A percentile compares a stretch with the other conserved stretches of the same genome.
Evolutionary conservation across 1,139 yeast species (phyloP).

Genomic region (Yamadazyma dendronema): DNA sequence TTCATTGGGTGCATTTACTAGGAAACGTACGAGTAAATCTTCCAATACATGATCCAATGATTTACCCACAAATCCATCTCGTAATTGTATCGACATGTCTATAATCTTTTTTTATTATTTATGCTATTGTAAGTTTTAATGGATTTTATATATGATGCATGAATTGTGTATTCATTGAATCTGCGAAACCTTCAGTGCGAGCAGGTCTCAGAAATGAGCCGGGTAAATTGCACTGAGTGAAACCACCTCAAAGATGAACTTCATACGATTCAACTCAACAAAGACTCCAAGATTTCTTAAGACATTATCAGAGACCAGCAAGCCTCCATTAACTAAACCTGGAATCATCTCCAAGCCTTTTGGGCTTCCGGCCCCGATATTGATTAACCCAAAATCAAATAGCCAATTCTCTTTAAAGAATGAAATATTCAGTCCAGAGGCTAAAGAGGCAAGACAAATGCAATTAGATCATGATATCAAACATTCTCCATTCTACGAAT

Average conservation of each 20-base stretch:
- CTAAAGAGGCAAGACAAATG: constrained; percentile 52
- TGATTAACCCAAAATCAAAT: constrained; percentile 24
- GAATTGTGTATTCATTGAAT: neutral
- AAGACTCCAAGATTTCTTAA: constrained; percentile 26
- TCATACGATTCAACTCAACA: constrained; percentile 11
- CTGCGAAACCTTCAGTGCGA: neutral
- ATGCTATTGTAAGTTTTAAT: constrained; percentile 2
- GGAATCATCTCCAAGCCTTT: constrained; percentile 35
- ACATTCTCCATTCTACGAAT: constrained; percentile 84
- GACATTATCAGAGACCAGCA: constrained; percentile 27
- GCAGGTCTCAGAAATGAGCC: constrained; percentile 1
- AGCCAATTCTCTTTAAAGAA: constrained; percentile 22
- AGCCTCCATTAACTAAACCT: constrained; percentile 30
- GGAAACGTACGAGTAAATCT: constrained; percentile 84
- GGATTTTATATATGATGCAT: constrained; percentile 3
- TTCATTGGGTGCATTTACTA: constrained; percentile 88
- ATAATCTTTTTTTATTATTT: constrained; percentile 1
- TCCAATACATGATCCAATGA: constrained; percentile 78
- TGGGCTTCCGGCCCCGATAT: constrained; percentile 35
- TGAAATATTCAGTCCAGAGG: constrained; percentile 36
- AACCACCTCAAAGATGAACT: constrained; percentile 4
- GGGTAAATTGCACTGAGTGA: no score
- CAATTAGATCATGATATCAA: constrained; percentile 72
- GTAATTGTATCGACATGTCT: constrained; percentile 54
- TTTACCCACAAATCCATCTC: constrained; percentile 55